Conservation (phyloP, 768 basidiomycete genomes). For the Auriculariales sp. region DNA sequence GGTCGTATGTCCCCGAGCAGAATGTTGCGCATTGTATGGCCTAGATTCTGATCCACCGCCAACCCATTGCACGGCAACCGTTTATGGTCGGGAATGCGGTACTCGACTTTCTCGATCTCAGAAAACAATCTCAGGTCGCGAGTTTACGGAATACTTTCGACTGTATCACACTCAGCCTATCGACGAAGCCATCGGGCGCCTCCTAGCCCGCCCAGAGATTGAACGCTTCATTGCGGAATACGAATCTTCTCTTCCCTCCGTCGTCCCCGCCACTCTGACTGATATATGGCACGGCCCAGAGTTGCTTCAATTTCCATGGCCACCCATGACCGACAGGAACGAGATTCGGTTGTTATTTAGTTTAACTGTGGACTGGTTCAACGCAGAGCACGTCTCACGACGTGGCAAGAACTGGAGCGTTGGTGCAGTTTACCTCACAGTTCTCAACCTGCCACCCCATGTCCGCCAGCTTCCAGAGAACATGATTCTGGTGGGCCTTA, state of each 20-base stretch:
- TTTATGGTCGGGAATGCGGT: too few species aligned
- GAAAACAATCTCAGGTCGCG: too few species aligned
- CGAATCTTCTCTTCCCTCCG: neutral
- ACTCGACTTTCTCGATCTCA: too few species aligned
- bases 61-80: too few species aligned
- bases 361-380: neutral
- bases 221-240: neutral
- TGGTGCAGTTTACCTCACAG: neutral
- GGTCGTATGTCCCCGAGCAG: too few species aligned
- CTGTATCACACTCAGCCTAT: neutral
- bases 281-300: neutral
- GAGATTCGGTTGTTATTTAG: neutral
- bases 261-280: neutral
- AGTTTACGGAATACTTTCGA: too few species aligned
- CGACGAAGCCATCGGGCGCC: neutral
- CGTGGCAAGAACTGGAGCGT: neutral
- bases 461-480: neutral
- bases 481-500: neutral
- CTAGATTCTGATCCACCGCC: too few species aligned
- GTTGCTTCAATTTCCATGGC: neutral
- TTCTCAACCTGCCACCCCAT: neutral
- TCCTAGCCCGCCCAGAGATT: neutral
- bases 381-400: neutral
- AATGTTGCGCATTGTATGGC: too few species aligned
- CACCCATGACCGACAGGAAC: too few species aligned